Evolutionary conservation across 2,329 filamentous ascomycete species (phyloP).

Genomic region (Aureobasidium sp.): DNA sequence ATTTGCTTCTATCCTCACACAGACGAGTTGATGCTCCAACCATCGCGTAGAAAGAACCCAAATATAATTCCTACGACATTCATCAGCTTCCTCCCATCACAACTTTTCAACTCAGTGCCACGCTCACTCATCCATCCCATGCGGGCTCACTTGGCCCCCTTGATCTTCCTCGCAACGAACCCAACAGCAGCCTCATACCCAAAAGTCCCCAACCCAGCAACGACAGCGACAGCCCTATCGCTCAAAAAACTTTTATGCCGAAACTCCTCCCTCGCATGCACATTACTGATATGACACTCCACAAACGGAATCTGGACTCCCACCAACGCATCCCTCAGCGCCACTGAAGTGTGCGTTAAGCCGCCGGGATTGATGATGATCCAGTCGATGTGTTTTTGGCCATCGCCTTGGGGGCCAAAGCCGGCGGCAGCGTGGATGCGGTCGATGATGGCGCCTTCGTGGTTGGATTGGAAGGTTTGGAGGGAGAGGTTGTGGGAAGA

Average conservation of each 20-base stretch:
- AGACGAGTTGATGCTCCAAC: too few relatives aligned
- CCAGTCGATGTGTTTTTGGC: constrained; percentile 45
- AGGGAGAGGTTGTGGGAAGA: constrained; percentile 44
- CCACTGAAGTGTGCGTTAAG: constrained; percentile 70
- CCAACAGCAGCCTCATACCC: constrained; percentile 43
- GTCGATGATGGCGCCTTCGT: constrained; percentile 68
- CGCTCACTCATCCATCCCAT: neutral
- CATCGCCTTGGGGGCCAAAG: neutral
- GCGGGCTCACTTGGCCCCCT: neutral
- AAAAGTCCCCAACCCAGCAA: constrained; percentile 56
- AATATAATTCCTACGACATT: neutral
- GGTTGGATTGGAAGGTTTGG: constrained; percentile 65
- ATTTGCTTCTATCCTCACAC: too few relatives aligned
- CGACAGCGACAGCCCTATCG: constrained; percentile 68
- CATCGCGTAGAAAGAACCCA: neutral
- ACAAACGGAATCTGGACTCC: constrained; percentile 66
- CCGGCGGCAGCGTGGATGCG: constrained; percentile 61
- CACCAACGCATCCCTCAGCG: constrained; percentile 64
- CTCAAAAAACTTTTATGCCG: constrained; percentile 64
- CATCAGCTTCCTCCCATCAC: neutral
- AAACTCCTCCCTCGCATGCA: constrained; percentile 64
- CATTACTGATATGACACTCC: constrained; percentile 70
- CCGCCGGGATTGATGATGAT: constrained; percentile 71
- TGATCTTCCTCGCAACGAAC: constrained; percentile 29
- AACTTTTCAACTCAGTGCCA: too few relatives aligned